Evolutionary conservation across 768 basidiomycete species (phyloP).

Genomic region (Tephrocybe sp.): DNA sequence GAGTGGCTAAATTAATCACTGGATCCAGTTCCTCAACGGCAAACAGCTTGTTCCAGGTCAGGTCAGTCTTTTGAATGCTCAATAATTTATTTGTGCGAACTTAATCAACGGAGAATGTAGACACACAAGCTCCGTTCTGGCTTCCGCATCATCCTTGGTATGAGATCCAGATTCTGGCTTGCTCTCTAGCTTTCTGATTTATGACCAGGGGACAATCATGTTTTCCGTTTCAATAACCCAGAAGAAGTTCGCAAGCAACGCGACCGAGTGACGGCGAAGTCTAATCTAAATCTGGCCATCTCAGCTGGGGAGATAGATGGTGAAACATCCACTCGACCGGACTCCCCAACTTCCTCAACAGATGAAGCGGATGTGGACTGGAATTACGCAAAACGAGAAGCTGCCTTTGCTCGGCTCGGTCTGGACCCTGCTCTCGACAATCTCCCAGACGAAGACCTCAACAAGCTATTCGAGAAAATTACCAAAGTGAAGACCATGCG

Average conservation of each 20-base stretch:
- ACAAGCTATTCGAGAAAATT: constrained; percentile 93
- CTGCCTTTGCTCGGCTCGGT: constrained; percentile 83
- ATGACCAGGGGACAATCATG: constrained; percentile 84
- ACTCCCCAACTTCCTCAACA: constrained; percentile 71
- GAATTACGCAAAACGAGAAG: constrained; percentile 96
- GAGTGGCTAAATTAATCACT: constrained; percentile 3
- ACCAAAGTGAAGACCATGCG: constrained; percentile 88
- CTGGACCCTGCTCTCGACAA: constrained; percentile 89
- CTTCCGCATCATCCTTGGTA: constrained; percentile 94
- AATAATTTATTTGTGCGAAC: not conserved
- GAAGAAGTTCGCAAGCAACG: constrained; percentile 92
- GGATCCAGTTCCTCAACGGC: constrained; percentile 89
- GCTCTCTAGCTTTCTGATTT: constrained; percentile 10
- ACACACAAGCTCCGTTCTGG: constrained; percentile 89
- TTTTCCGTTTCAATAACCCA: constrained; percentile 96
- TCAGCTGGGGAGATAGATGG: constrained; percentile 69
- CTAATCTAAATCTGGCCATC: constrained; percentile 63
- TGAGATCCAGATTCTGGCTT: constrained; percentile 21
- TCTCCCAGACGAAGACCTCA: constrained; percentile 91
- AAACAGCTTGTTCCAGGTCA: constrained; percentile 78
- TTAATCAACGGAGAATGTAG: constrained; percentile 28
- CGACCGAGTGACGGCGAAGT: constrained; percentile 75
- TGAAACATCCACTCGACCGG: constrained; percentile 67
- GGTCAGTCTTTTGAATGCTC: constrained; percentile 40
- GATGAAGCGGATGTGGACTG: constrained; percentile 86